Evolutionary conservation across 768 basidiomycete species (phyloP).

Genomic region (Chiua virens): DNA sequence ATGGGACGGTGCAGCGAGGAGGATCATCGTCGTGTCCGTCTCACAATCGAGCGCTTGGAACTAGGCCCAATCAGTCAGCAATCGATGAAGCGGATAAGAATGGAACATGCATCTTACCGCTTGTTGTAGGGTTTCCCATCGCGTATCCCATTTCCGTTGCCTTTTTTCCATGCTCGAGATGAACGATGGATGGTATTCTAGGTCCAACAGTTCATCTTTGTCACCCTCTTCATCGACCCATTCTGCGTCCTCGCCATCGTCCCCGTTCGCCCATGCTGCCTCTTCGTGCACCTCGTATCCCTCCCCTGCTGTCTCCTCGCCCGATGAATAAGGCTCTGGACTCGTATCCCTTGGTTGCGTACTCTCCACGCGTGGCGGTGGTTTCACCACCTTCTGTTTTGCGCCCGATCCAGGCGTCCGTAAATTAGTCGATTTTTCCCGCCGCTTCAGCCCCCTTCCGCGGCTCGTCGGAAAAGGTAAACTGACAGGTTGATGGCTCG

Average conservation of each 20-base stretch:
- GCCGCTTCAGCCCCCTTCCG: slow-evolving; percentile 46
- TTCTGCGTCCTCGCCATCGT: slow-evolving; percentile 48
- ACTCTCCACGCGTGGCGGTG: slow-evolving; percentile 77
- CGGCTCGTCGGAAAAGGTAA: slow-evolving; percentile 52
- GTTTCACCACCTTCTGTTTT: slow-evolving; percentile 45
- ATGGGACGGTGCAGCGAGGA: slow-evolving; percentile 76
- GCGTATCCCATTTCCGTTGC: slow-evolving; percentile 68
- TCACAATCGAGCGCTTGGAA: slow-evolving; percentile 79
- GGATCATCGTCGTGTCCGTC: slow-evolving; percentile 75
- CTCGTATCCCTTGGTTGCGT: slow-evolving; percentile 82
- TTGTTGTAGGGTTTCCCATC: slow-evolving; percentile 73
- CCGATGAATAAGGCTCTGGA: slow-evolving; percentile 71
- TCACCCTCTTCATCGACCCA: slow-evolving; percentile 74
- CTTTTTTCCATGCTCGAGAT: slow-evolving; percentile 67
- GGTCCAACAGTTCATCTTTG: slow-evolving; percentile 67
- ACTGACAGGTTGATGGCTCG: slow-evolving; percentile 32
- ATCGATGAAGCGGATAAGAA: neutral
- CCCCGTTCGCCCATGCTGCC: slow-evolving; percentile 35
- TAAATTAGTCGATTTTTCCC: slow-evolving; percentile 39
- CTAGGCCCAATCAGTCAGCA: slow-evolving; percentile 35
- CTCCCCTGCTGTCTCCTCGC: slow-evolving; percentile 80
- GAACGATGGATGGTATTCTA: slow-evolving; percentile 76
- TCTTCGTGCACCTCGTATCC: slow-evolving; percentile 43
- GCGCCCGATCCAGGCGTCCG: slow-evolving; percentile 18
- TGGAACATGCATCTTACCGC: slow-evolving; percentile 46